A percentile compares a stretch with the other conserved stretches of the same genome.
phyloP scores from a whole-genome alignment of 2,329 filamentous ascomycete genomes.

The Epicoccum sorghinum region DNA sequence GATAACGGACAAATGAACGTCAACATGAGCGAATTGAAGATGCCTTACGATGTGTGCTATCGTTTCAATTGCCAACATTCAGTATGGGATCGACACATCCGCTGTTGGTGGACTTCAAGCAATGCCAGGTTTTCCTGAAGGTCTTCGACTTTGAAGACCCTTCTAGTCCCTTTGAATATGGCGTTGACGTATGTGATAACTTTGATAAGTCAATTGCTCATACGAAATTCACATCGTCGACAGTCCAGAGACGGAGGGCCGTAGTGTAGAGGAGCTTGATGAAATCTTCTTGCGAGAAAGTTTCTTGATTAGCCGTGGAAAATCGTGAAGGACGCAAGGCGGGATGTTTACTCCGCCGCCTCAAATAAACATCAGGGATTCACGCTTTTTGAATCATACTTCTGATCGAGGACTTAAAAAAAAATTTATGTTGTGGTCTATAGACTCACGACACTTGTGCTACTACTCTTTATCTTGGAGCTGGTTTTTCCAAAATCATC shows the following conservation, averaged over 20 bases:
- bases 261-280: slow-evolving; percentile 36
- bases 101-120: slow-evolving; percentile 49
- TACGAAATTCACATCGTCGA: slow-evolving; percentile 50
- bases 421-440: slow-evolving; percentile 1
- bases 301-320: slow-evolving; percentile 30
- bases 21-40: slow-evolving; percentile 48
- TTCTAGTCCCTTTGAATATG: slow-evolving; percentile 44
- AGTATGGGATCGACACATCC: slow-evolving; percentile 59
- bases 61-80: slow-evolving; percentile 58
- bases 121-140: slow-evolving; percentile 55
- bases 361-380: no score
- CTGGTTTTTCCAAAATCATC: slow-evolving; percentile 15
- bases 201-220: no score
- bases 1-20: slow-evolving; percentile 14
- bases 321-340: slow-evolving; percentile 29
- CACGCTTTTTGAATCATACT: neutral
- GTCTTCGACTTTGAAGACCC: slow-evolving; percentile 59
- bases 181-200: slow-evolving; percentile 48
- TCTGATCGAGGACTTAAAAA: neutral
- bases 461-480: slow-evolving; percentile 17
- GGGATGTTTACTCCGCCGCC: slow-evolving; percentile 14
- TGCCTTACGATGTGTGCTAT: slow-evolving; percentile 55
- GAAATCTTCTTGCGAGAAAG: slow-evolving; percentile 29
- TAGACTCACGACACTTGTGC: slow-evolving; percentile 18
- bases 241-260: slow-evolving; percentile 57